These are phyloP conservation scores for Lentinula aciculospora DNA, from an alignment of 768 basidiomycete genomes.

Conservation along the genomic window DNA sequence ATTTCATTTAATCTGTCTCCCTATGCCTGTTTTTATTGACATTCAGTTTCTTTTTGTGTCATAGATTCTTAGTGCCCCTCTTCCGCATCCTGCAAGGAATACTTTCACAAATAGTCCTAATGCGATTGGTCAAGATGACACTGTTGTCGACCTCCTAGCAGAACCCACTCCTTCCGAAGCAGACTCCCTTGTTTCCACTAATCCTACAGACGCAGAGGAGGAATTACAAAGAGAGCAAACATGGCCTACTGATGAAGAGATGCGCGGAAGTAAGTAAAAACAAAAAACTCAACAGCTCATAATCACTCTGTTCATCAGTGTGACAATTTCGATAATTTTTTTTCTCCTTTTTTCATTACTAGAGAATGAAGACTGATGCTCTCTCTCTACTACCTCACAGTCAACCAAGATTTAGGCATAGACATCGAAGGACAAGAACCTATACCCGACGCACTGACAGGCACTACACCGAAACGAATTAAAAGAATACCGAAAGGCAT, in stretches of 20 bases:
- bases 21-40: no score
- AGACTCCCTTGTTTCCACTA: constrained; percentile 83
- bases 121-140: constrained; percentile 5
- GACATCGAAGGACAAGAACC: constrained; percentile 13
- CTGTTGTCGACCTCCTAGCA: constrained; percentile 74
- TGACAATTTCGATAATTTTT: background rate
- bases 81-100: constrained; percentile 30
- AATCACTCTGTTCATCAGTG: background rate
- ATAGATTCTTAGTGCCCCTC: constrained; percentile 69
- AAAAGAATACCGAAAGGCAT: constrained; percentile 89
- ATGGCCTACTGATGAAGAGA: constrained; percentile 98
- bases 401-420: constrained; percentile 18
- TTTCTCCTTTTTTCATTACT: background rate
- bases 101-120: constrained; percentile 22
- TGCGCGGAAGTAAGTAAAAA: constrained; percentile 37
- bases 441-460: constrained; percentile 59
- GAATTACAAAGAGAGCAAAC: constrained; percentile 77
- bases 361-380: constrained; percentile 3
- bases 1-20: background rate
- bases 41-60: background rate
- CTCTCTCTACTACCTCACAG: background rate
- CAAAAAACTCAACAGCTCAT: background rate
- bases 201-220: constrained; percentile 81
- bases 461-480: constrained; percentile 77
- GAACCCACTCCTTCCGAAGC: constrained; percentile 60